Evolutionary conservation across 1,139 yeast species (phyloP).

Genomic region (Martiniozyma asiatica): DNA sequence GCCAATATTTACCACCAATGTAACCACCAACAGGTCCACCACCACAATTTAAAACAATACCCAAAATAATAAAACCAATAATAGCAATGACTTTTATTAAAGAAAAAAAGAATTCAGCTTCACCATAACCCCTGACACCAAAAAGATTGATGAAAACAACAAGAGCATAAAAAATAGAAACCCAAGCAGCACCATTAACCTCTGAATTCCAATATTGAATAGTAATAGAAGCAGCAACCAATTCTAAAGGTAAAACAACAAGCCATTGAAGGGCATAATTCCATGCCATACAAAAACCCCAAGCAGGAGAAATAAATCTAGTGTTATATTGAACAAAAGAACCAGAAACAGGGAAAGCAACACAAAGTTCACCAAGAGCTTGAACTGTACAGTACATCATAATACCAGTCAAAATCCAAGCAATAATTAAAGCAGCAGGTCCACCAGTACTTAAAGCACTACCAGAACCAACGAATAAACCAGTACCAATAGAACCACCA

Average conservation of each 20-base stretch:
- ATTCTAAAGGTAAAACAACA: constrained; percentile 55
- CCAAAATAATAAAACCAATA: constrained; percentile 57
- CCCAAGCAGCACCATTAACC: constrained; percentile 57
- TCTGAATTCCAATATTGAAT: constrained; percentile 51
- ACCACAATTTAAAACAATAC: constrained; percentile 58
- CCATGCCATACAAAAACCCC: constrained; percentile 70
- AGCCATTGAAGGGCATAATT: constrained; percentile 63
- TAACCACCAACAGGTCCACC: constrained; percentile 51
- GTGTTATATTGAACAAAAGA: constrained; percentile 60
- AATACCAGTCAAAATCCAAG: constrained; percentile 36
- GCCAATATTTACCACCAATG: constrained; percentile 51
- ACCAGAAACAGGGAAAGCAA: constrained; percentile 57
- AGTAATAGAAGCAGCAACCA: constrained; percentile 61
- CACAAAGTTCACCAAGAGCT: constrained; percentile 56
- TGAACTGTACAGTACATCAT: constrained; percentile 58
- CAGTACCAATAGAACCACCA: constrained; percentile 79
- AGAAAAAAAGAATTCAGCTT: constrained; percentile 53
- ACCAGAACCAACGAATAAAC: constrained; percentile 52
- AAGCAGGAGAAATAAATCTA: constrained; percentile 54
- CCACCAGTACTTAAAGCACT: constrained; percentile 54
- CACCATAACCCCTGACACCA: constrained; percentile 56
- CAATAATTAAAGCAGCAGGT: constrained; percentile 53
- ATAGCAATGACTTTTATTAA: constrained; percentile 50
- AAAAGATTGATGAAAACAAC: constrained; percentile 45
- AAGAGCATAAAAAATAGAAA: constrained; percentile 45